A percentile compares a stretch with the other conserved stretches of the same genome.
Conservation (phyloP, 2,329 filamentous ascomycete genomes). For the Parafenestella ontariensis region DNA sequence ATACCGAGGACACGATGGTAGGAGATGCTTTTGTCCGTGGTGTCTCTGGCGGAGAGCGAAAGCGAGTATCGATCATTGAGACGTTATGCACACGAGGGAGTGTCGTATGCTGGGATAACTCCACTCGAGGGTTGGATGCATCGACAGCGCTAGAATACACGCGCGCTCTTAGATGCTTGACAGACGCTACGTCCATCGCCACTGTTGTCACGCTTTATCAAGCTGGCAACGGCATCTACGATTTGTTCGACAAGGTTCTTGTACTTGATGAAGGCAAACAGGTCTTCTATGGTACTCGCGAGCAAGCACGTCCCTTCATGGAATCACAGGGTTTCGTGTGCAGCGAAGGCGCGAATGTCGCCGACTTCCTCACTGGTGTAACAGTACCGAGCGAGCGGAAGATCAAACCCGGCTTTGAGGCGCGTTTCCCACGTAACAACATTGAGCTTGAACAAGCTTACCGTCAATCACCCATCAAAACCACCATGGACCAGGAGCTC, state of each 20-base stretch:
- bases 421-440: conserved; percentile 49
- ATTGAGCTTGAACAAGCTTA: conserved; percentile 59
- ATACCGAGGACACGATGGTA: conserved; percentile 70
- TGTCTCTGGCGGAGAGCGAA: conserved; percentile 72
- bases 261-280: conserved; percentile 78
- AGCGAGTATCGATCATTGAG: conserved; percentile 73
- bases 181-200: conserved; percentile 57
- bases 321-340: conserved; percentile 72
- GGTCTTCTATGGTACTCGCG: conserved; percentile 72
- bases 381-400: conserved; percentile 55
- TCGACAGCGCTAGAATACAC: conserved; percentile 62
- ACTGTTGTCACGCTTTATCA: conserved; percentile 67
- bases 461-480: conserved; percentile 59
- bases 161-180: conserved; percentile 58
- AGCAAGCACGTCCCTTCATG: conserved; percentile 68
- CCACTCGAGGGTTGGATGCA: conserved; percentile 45
- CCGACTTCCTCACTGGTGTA: conserved; percentile 77
- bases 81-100: conserved; percentile 64
- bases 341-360: conserved; percentile 65
- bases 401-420: conserved; percentile 49
- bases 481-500: conserved; percentile 62
- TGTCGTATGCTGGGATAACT: conserved; percentile 60
- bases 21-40: conserved; percentile 71
- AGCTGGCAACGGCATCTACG: conserved; percentile 59
- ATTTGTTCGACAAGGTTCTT: conserved; percentile 73